Conservation (phyloP, 306 rosid species). For the Mimosa pudica region DNA sequence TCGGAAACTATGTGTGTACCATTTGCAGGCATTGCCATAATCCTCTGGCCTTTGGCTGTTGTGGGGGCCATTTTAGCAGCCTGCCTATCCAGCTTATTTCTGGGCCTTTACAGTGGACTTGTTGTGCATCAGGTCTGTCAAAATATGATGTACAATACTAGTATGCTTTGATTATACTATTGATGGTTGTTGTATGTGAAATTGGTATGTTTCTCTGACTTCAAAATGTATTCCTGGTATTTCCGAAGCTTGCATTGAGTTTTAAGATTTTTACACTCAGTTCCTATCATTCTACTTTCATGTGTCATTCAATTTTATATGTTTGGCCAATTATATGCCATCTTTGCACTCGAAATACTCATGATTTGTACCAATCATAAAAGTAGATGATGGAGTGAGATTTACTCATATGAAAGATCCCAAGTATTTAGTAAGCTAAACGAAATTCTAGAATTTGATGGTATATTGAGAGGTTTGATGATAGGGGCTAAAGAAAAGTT, state of each 20-base stretch:
- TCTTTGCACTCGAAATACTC: not conserved
- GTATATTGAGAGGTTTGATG: not conserved
- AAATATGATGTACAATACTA: not conserved
- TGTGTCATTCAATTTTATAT: not conserved
- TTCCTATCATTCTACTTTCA: not conserved
- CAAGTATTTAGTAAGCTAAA: not conserved
- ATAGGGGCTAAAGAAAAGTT: not conserved
- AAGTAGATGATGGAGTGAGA: not conserved
- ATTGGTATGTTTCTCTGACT: not conserved
- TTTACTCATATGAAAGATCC: not conserved
- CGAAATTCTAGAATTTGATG: not conserved
- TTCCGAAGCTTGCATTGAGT: not conserved
- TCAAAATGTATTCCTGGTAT: not conserved
- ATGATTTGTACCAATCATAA: not conserved
- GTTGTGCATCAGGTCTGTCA: constrained; percentile 72
- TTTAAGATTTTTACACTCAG: not conserved
- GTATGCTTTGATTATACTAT: not conserved
- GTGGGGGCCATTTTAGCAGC: constrained; percentile 60
- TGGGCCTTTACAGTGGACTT: constrained; percentile 66
- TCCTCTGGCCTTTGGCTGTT: constrained; percentile 86
- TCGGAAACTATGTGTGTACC: constrained; percentile 80
- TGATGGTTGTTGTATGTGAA: not conserved
- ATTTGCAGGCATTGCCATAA: constrained; percentile 79
- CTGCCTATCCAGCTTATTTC: constrained; percentile 54
- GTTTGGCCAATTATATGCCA: not conserved